Base-by-base conservation (phyloP, 352 stramenopile genomes). In the Globisporangium carolinianum region DNA sequence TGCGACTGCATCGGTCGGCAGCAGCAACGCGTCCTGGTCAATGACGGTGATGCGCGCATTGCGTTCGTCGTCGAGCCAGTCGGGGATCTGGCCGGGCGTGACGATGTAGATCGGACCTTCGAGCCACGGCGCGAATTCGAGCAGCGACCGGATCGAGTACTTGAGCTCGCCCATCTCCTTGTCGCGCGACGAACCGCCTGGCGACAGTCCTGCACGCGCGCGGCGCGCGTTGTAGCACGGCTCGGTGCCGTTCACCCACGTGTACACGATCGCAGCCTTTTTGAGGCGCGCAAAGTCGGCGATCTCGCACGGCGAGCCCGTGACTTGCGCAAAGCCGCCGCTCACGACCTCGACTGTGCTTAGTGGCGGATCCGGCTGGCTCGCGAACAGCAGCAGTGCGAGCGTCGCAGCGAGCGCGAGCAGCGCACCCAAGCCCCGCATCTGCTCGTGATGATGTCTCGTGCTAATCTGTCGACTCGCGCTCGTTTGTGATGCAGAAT, bases 121-220 rank as follows among this genome's bases (percentile, higher is more conserved):
- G 3, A 91, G 74, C 81, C 81, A 94, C 55, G 81, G 78, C 17
- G 73, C 77, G 56, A 87, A 91, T 58, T 90, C 88, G 56, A 89
- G 65, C 57, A 94, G 67, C 57, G 83, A 90, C 1, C 83, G 81
- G 49, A 94, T 60, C 58, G 83, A 94, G 69, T 91, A 94, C 62
- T 91, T 91, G 65, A 94, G 79, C 58, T 94, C 83, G 18, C 79
- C 83, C 71, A 94, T 91, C 65, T 94, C 83, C 60, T 89, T 89
- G 58, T 91, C 83, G 12, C 83, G 65, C 8, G 79, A 89, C 12
- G 77, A 83, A 0, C 82, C 82, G n/a, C 79, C 81, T 0, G 68
- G 74, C 1, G 76, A 63, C 24, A 89, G 65, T 15, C 77, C 79
- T 1, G 75, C 79, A 18, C 67, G 66, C 51, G 73, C 57, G 9